Conservation (phyloP, 139 green algal genomes). For the Picochlorum sp. region DNA sequence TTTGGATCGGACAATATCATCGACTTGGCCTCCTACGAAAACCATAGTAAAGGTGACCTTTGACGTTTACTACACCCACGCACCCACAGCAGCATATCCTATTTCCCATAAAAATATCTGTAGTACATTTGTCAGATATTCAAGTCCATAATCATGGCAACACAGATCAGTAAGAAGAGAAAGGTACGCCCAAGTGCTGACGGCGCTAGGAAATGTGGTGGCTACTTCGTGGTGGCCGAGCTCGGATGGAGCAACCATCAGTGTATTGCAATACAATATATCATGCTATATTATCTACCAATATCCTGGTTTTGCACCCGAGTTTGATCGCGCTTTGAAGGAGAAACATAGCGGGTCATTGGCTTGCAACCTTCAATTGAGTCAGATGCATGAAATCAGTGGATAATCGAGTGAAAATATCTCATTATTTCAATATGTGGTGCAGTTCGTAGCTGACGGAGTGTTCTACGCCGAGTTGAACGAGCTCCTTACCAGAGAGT, state of each 20-base stretch:
- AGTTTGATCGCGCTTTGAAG: no score
- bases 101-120: constrained; percentile 5
- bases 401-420: not conserved
- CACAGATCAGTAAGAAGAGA: constrained; percentile 44
- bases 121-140: not conserved
- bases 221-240: not conserved
- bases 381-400: not conserved
- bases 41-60: not conserved
- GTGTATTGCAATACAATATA: no score
- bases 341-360: no score
- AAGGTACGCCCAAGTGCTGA: constrained; percentile 25
- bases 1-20: no score
- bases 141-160: constrained; percentile 26
- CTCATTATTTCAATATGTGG: not conserved
- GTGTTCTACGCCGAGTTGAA: constrained; percentile 99
- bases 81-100: not conserved
- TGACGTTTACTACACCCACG: not conserved
- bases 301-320: no score
- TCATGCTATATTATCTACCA: no score
- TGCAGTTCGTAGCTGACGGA: constrained; percentile 95
- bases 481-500: constrained; percentile 93
- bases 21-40: no score
- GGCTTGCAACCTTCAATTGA: not conserved
- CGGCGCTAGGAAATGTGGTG: constrained; percentile 1
- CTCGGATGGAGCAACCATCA: no score